A percentile compares a stretch with the other conserved stretches of the same genome.
Conservation (phyloP, 192 early-diverging fungal genomes). For the Coemansia sp. region DNA sequence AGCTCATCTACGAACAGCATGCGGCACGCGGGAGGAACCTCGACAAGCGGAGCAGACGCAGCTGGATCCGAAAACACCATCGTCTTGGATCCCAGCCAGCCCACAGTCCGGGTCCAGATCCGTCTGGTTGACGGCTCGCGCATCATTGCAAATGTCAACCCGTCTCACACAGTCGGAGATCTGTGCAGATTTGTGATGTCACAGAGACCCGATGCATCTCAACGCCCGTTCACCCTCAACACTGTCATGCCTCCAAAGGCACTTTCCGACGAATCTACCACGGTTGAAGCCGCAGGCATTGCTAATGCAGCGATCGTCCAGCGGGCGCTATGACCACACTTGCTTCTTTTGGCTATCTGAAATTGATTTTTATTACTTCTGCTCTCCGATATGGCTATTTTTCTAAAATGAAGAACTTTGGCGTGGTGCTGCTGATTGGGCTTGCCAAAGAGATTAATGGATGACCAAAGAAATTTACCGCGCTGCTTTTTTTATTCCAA, state of each 20-base stretch:
- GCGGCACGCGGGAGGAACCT: conserved; percentile 11
- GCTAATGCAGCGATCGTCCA: conserved; percentile 88
- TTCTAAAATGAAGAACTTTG: not conserved
- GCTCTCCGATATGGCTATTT: not conserved
- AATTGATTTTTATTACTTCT: not conserved
- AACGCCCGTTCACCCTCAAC: conserved; percentile 72
- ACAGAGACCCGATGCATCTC: conserved; percentile 62
- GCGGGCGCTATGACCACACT: conserved; percentile 37
- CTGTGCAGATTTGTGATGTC: conserved; percentile 73
- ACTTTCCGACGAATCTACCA: conserved; percentile 66
- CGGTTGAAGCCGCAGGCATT: conserved; percentile 80
- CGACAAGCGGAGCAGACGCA: not conserved
- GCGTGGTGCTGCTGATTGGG: no score
- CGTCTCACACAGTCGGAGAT: conserved; percentile 86
- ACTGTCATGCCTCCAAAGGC: conserved; percentile 85
- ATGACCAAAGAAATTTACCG: conserved; percentile 14
- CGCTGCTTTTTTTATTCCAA: conserved; percentile 1
- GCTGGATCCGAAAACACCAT: conserved; percentile 30
- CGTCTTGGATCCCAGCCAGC: conserved; percentile 71
- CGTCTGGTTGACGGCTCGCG: conserved; percentile 87
- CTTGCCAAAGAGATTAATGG: not conserved
- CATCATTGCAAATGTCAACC: conserved; percentile 87
- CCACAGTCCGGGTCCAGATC: conserved; percentile 87
- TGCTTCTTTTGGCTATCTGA: not conserved
- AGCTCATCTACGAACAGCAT: conserved; percentile 12